Conservation (phyloP, 805 yeast genomes). For the Candida krabiensis region DNA sequence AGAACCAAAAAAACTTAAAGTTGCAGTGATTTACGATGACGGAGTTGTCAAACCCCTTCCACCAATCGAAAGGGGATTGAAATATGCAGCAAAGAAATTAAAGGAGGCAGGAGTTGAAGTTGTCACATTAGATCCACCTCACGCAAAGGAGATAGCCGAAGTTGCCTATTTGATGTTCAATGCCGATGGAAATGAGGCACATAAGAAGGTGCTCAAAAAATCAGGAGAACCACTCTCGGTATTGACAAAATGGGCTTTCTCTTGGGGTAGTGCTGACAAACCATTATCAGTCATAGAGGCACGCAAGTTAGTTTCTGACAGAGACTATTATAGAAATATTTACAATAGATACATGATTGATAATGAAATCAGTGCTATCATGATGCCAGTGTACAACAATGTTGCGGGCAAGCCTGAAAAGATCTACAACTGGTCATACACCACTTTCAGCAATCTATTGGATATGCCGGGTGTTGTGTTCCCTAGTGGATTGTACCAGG, state of each 20-base stretch:
- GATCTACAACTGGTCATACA: slow-evolving; percentile 63
- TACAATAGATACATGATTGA: slow-evolving; percentile 45
- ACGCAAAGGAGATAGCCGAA: slow-evolving; percentile 52
- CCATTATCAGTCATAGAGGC: slow-evolving; percentile 43
- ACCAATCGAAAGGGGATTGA: slow-evolving; percentile 50
- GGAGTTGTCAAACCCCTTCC: slow-evolving; percentile 59
- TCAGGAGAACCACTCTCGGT: slow-evolving; percentile 62
- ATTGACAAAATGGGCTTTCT: slow-evolving; percentile 51
- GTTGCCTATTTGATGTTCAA: slow-evolving; percentile 50
- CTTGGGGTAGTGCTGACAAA: slow-evolving; percentile 49
- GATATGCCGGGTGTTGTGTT: slow-evolving; percentile 65
- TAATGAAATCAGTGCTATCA: slow-evolving; percentile 51
- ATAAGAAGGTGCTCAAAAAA: slow-evolving; percentile 40
- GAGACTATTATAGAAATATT: slow-evolving; percentile 52
- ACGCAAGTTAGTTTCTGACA: slow-evolving; percentile 43
- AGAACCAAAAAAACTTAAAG: slow-evolving; percentile 38
- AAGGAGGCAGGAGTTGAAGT: slow-evolving; percentile 48
- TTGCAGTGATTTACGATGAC: slow-evolving; percentile 55
- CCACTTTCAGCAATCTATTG: slow-evolving; percentile 63
- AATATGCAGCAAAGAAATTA: slow-evolving; percentile 46
- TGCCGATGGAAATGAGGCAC: slow-evolving; percentile 58
- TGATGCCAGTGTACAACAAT: slow-evolving; percentile 58
- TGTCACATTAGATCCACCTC: slow-evolving; percentile 49
- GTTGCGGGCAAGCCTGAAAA: slow-evolving; percentile 56
- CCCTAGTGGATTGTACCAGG: slow-evolving; percentile 57